Base-by-base conservation (phyloP, 163 green algal species). In the Scenedesmus sp. region DNA sequence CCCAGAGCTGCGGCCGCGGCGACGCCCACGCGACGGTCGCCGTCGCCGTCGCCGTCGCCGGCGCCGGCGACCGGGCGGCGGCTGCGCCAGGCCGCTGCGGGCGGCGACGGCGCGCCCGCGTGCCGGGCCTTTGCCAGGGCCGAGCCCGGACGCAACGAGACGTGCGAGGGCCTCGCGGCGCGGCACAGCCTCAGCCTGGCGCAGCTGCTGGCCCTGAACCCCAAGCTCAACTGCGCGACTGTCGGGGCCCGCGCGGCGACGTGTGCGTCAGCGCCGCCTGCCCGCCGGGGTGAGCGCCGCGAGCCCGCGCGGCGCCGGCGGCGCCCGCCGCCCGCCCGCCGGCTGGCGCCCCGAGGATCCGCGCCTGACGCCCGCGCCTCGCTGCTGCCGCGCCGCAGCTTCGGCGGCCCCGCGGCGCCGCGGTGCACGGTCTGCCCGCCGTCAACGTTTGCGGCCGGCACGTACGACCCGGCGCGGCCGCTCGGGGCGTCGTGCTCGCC, bases 261-360 rank as follows among this genome's bases (percentile, higher is more conserved):
- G 39, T 64, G 56, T 64, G 56, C 18, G 56, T 64, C 28, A 64
- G 56, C 24, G 56, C 56, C 4, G 39, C 56, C 10, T 64, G 56
- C 56, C 56, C 56, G 4, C 24, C 56, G 11, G 56, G 56, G 56
- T 64, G 56, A 66, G 58, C 9, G 33, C 15, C 6, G 39, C 39
- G 7, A 47, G 10, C 39, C 39, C 10, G 39, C 39, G 39, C 39
- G 39, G 39, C 39, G 39, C 6, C 39, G 6, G 29, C 15, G 44
- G 31, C 24, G n/a, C 5, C 31, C 26, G 31, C n/a, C n/a, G n/a
- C n/a, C n/a, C n/a, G n/a, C n/a, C n/a, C 28, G 11, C 29, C 33
- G 36, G n/a, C 24, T 62, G 26, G 3, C 53, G 15, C n/a, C 18
- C 15, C 28, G 28, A 2, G 53, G 4, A 33, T 62, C 20, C 11